Conservation (phyloP, 1,284 basidiomycete genomes). For the Grifola frondosa region DNA sequence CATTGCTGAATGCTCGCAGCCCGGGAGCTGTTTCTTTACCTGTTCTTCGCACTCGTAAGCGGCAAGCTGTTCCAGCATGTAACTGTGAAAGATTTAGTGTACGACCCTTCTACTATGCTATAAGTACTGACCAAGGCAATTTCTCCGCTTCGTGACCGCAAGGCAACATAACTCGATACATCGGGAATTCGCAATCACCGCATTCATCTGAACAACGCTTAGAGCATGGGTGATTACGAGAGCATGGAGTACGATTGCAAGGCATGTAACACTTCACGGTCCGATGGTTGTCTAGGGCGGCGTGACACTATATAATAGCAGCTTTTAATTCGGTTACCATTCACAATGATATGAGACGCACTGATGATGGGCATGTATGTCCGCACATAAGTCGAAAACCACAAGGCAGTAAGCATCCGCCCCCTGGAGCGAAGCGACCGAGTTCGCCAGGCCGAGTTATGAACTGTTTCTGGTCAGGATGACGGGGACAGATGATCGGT, state of each 20-base stretch:
- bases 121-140: constrained; percentile 52
- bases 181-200: constrained; percentile 53
- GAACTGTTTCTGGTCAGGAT: constrained; percentile 43
- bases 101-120: neutral
- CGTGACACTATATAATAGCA: constrained; percentile 55
- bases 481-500: constrained; percentile 59
- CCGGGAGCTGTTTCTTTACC: constrained; percentile 48
- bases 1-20: constrained; percentile 55
- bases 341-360: constrained; percentile 24
- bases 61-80: constrained; percentile 43
- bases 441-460: constrained; percentile 56
- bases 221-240: constrained; percentile 59
- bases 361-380: constrained; percentile 66
- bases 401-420: constrained; percentile 61
- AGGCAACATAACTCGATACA: constrained; percentile 50
- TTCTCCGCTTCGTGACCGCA: constrained; percentile 55
- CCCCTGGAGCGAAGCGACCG: constrained; percentile 50
- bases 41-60: constrained; percentile 44
- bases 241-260: constrained; percentile 53
- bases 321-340: neutral
- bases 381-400: constrained; percentile 61
- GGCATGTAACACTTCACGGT: constrained; percentile 29
- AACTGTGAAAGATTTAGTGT: constrained; percentile 34
- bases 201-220: constrained; percentile 56
- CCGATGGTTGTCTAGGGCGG: constrained; percentile 38